phyloP scores from a whole-genome alignment of 139 green algal species.

The Auxenochlorella pyrenoidosa region DNA sequence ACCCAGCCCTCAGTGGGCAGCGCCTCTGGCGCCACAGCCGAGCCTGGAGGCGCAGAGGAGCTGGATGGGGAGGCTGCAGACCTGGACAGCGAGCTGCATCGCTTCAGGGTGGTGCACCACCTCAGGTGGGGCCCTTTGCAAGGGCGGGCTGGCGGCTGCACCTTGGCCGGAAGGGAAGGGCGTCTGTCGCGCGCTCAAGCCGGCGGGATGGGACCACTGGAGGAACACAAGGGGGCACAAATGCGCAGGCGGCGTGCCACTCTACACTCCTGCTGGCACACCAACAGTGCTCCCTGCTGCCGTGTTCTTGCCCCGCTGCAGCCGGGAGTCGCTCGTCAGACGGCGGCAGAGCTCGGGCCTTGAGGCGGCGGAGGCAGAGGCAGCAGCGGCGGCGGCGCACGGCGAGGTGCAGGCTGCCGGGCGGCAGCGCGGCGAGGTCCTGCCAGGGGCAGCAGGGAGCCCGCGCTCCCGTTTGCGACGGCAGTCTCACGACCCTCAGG shows the following conservation, averaged over 20 bases:
- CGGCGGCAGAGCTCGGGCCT: not conserved
- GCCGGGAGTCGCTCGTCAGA: not conserved
- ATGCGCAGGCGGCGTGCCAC: too few relatives aligned
- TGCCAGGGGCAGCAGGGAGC: not conserved
- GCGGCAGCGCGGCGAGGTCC: not conserved
- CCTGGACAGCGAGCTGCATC: conserved; percentile 8
- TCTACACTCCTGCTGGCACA: not conserved
- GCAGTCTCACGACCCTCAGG: not conserved
- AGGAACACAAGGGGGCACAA: too few relatives aligned
- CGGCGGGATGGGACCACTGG: too few relatives aligned
- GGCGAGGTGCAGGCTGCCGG: not conserved
- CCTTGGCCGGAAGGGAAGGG: too few relatives aligned
- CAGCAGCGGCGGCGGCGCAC: not conserved
- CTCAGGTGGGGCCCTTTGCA: not conserved
- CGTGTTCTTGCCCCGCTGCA: not conserved
- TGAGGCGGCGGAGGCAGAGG: not conserved
- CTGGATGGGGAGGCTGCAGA: too few relatives aligned
- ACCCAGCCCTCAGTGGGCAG: too few relatives aligned
- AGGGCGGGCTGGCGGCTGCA: not conserved
- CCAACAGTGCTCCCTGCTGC: not conserved
- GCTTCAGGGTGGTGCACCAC: conserved; percentile 18
- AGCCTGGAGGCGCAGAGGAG: not conserved
- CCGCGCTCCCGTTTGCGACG: not conserved
- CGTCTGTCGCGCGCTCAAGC: too few relatives aligned
- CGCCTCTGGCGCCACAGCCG: not conserved